Evolutionary conservation across 1,284 basidiomycete genomes (phyloP).

Genomic region (Lentinula novae-zelandiae): DNA sequence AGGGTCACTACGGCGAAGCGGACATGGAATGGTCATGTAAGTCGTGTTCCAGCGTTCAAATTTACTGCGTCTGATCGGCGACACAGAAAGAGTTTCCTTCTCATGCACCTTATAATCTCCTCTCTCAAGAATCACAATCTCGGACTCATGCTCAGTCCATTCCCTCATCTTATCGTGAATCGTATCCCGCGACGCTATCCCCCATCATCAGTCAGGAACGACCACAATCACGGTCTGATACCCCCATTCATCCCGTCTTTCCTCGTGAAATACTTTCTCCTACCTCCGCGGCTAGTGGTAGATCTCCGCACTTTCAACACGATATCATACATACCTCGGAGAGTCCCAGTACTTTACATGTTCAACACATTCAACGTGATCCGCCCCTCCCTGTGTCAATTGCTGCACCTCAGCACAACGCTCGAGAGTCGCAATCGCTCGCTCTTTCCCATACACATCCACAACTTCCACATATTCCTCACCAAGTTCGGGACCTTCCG

Average conservation of each 20-base stretch:
- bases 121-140: background rate
- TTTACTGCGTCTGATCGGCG: background rate
- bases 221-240: constrained; percentile 1
- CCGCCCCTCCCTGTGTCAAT: background rate
- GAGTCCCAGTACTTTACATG: background rate
- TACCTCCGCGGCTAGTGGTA: background rate
- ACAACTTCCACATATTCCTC: background rate
- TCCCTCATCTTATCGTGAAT: background rate
- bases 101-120: background rate
- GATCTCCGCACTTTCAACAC: constrained; percentile 3
- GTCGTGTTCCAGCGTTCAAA: background rate
- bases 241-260: background rate
- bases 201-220: background rate
- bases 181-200: background rate
- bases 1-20: background rate
- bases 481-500: background rate
- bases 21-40: constrained; percentile 1
- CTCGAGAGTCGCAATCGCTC: background rate
- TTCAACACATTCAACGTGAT: background rate
- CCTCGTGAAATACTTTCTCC: background rate
- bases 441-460: background rate
- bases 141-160: background rate
- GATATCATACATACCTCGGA: background rate
- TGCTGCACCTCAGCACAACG: background rate
- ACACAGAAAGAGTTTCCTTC: background rate